These are phyloP conservation scores for Aspergillus sp. DNA, from an alignment of 2,329 filamentous ascomycete species.

Conservation along the genomic window DNA sequence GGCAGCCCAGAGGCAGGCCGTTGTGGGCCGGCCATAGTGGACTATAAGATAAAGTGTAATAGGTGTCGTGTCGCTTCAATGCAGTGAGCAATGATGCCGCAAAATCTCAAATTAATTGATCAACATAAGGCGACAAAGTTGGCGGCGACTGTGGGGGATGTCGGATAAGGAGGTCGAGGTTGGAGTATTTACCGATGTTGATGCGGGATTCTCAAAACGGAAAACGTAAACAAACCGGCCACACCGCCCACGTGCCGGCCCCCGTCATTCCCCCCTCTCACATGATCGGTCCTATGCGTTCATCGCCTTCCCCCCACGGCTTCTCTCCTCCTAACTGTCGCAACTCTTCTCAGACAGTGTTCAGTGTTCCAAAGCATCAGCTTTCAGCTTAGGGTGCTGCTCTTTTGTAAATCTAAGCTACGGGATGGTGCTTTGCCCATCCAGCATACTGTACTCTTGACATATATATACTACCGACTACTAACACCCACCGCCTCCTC, in stretches of 20 bases:
- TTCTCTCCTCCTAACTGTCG: constrained; percentile 1
- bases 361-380: neutral
- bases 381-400: neutral
- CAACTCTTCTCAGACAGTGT: neutral
- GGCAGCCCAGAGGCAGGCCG: constrained; percentile 52
- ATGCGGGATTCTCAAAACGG: constrained; percentile 22
- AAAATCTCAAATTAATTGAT: neutral
- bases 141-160: constrained; percentile 3
- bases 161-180: neutral
- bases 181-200: constrained; percentile 13
- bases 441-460: neutral
- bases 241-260: constrained; percentile 18
- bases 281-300: constrained; percentile 26
- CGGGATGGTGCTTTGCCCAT: neutral
- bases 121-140: neutral
- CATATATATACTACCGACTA: constrained; percentile 1
- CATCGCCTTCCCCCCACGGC: constrained; percentile 13
- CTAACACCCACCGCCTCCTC: constrained; percentile 11
- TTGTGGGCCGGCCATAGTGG: constrained; percentile 56
- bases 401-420: too few species aligned
- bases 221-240: constrained; percentile 37
- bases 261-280: constrained; percentile 28
- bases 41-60: neutral
- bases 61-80: neutral
- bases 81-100: neutral